Base-by-base conservation (phyloP, 169 alveolate species). In the Pseudocohnilembus persalinus region DNA sequence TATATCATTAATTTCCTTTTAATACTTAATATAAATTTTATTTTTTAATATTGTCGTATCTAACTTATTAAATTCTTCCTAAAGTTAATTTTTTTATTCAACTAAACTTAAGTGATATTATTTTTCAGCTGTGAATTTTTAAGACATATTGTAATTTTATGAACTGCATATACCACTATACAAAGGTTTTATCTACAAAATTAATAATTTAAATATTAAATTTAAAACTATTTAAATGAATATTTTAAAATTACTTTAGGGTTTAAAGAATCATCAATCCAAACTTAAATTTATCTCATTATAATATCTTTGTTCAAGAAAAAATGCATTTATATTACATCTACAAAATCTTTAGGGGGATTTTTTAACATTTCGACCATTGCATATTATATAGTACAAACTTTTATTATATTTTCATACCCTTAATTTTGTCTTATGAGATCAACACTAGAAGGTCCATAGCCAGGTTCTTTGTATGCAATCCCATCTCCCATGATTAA, bases 291-390 rank as follows among this genome's bases (percentile, higher is more conserved):
- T 20, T 4, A 11, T 49, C 20, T 11, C 26, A 49, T 49, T 11
- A 49, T 49, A 49, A 20, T 4, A 11, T 49, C 26, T 81, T 91
- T 93, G 88, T 95, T 95, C 27, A 96, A 83, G 84, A 82, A 93
- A 91, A 96, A 96, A 79, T 94, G 95, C 85, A 92, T 87, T 84
- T 88, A 88, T 26, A 96, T 92, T 20, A 93, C 93, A 30, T 93
- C 95, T 90, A 94, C 96, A 85, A 96, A 96, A 65, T 96, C 97
- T 87, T 78, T 73, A 0, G 95, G 88, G 27, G 97, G 97, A 31
- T 91, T 93, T 88, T 87, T 88, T 49, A 96, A 85, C 88, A 90
- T 89, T 27, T 94, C 97, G 49, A 94, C 92, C 97, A 96, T 96
- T 0, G 98, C 98, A 84, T 84, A 95, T 85, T 93, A 91, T 25